Evolutionary conservation across 2,329 filamentous ascomycete species (phyloP).

Genomic region (Fusarium lateritium): DNA sequence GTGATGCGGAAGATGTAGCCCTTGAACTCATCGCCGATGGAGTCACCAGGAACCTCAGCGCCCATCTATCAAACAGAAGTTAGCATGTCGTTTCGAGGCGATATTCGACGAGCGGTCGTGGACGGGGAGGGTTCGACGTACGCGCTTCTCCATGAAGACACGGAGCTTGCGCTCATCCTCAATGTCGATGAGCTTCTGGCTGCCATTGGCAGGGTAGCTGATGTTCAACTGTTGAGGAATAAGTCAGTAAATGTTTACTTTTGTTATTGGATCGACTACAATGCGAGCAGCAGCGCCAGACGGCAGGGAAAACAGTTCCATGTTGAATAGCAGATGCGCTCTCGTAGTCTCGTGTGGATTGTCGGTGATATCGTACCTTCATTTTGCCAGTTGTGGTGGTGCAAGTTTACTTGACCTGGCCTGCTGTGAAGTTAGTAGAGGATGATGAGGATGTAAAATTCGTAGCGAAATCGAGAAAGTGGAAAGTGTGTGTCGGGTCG

Average conservation of each 20-base stretch:
- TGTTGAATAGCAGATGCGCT: constrained; percentile 2
- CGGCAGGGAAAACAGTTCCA: background rate
- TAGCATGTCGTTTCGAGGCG: constrained; percentile 49
- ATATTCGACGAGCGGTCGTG: constrained; percentile 31
- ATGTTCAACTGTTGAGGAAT: constrained; percentile 70
- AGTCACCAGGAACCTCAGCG: constrained; percentile 92
- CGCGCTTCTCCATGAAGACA: constrained; percentile 98
- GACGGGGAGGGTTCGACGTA: constrained; percentile 62
- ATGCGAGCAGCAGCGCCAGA: background rate
- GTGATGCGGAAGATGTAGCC: constrained; percentile 99
- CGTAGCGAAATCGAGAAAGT: constrained; percentile 53
- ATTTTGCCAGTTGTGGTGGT: constrained; percentile 64
- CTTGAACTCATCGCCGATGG: constrained; percentile 99
- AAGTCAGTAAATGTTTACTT: constrained; percentile 53
- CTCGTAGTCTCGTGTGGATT: constrained; percentile 13
- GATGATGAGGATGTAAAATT: constrained; percentile 54
- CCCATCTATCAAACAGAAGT: constrained; percentile 75
- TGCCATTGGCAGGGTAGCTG: constrained; percentile 97
- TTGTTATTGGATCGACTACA: constrained; percentile 12
- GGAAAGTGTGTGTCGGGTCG: constrained; percentile 56
- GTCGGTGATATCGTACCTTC: constrained; percentile 57
- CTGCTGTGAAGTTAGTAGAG: constrained; percentile 58
- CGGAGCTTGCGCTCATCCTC: constrained; percentile 99
- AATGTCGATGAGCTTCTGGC: constrained; percentile 98
- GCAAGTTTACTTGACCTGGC: constrained; percentile 61